Evolutionary conservation across 129 eudicot species (phyloP).

Genomic region (Pittosporum tobira): DNA sequence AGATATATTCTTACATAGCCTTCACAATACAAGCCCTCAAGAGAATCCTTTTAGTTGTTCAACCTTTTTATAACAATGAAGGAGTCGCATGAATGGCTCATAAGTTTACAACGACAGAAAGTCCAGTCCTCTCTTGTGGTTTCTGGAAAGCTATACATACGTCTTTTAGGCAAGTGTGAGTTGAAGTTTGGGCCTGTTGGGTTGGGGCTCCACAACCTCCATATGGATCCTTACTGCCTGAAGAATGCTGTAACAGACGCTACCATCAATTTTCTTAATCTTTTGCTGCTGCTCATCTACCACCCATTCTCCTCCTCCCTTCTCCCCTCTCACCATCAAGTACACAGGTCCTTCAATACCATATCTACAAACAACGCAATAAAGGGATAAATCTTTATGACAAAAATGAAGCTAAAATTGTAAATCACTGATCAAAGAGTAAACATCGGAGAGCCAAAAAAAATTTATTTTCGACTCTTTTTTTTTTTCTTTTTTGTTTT

Average conservation of each 20-base stretch:
- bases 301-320: slow-evolving; percentile 81
- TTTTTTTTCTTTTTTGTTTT: too few species aligned
- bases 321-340: slow-evolving; percentile 49
- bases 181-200: slow-evolving; percentile 85
- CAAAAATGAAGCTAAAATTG: background rate
- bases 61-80: too few species aligned
- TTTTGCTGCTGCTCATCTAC: slow-evolving; percentile 90
- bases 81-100: background rate
- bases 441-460: too few species aligned
- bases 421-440: too few species aligned
- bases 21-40: too few species aligned
- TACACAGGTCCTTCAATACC: slow-evolving; percentile 98
- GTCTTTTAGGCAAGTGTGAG: slow-evolving; percentile 51
- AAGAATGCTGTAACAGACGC: slow-evolving; percentile 58
- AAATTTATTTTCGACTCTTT: too few species aligned
- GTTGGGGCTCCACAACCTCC: slow-evolving; percentile 96
- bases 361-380: slow-evolving; percentile 34
- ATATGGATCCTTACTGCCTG: slow-evolving; percentile 71
- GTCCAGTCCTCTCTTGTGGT: background rate
- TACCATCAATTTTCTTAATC: slow-evolving; percentile 57
- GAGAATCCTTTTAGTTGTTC: too few species aligned
- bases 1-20: too few species aligned
- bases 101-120: background rate
- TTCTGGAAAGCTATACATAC: background rate
- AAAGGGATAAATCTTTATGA: background rate